Evolutionary conservation across 129 eudicot species (phyloP), one percentile per base, ranked within the genome.

Genomic region (Smallanthus sonchifolius): DNA sequence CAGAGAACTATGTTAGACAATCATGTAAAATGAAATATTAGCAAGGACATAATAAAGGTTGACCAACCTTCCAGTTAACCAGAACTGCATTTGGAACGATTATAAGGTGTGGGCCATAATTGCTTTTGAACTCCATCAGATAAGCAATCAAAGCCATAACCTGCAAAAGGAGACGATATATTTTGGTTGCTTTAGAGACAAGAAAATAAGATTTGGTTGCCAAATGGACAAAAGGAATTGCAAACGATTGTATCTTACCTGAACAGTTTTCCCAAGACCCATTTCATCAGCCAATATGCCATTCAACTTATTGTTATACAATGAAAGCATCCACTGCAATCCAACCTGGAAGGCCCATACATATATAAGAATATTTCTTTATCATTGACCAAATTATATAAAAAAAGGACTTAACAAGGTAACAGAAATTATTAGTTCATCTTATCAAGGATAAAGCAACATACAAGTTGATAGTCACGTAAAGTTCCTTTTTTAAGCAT

Each of bases 221-320:
- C 43, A 34, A 10, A 24, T 15, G 67, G 69, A 74, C 38, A 75
- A 19, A 34, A 69, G 11, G 20, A 71, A 54, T 2, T 24, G 9
- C 42, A 57, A 10, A 36, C 40, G 16, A 7, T 24, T 24, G 34
- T 19, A 28, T 28, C 68, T 43, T 72, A 89, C 98, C 96, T 93
- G 98, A 34, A 94, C 99, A 67, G 99, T 94, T 84, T 94, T 94
- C 78, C 99, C 99, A 10, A 94, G 96, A 74, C 99, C 99, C 99
- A 94, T 94, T 84, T 94, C 99, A 87, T 94, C 99, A 16, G 99
- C 99, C 74, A 94, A 80, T 82, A 94, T 94, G 51, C 99, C 99
- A 65, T 94, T 94, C 60, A 94, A 65, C 65, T 94, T 94, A 85
- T 94, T 94, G 80, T 94, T 94, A 70, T 94, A 94, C 75, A 94